Evolutionary conservation across 2,329 filamentous ascomycete genomes (phyloP).

Genomic region (Cladophialophora carrionii): DNA sequence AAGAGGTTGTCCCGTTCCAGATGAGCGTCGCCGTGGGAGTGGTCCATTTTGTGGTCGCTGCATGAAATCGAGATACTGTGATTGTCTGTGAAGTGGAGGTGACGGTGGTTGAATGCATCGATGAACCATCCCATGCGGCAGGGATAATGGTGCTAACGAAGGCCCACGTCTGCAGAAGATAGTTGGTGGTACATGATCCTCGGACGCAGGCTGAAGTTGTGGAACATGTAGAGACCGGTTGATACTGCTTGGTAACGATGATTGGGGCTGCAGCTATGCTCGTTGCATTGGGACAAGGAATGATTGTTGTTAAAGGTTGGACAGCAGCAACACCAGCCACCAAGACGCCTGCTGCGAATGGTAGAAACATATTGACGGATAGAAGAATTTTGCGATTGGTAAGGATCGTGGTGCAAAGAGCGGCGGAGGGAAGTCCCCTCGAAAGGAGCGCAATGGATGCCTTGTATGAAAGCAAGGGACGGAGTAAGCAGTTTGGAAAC

Average conservation of each 20-base stretch:
- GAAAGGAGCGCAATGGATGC: not conserved
- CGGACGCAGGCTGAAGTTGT: slow-evolving; percentile 24
- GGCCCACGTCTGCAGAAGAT: slow-evolving; percentile 29
- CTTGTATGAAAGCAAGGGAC: not conserved
- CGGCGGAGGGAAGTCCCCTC: slow-evolving; percentile 27
- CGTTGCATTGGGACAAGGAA: slow-evolving; percentile 24
- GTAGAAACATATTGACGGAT: slow-evolving; percentile 29
- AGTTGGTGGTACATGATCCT: slow-evolving; percentile 25
- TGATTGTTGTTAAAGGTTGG: slow-evolving; percentile 30
- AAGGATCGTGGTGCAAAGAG: slow-evolving; percentile 23
- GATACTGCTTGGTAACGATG: slow-evolving; percentile 33
- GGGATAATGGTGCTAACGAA: slow-evolving; percentile 36
- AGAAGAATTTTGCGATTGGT: slow-evolving; percentile 19
- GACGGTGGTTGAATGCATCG: slow-evolving; percentile 22
- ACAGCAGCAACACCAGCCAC: slow-evolving; percentile 27
- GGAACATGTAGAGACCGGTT: slow-evolving; percentile 31
- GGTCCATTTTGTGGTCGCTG: slow-evolving; percentile 30
- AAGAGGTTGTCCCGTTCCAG: slow-evolving; percentile 20
- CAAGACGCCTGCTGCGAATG: slow-evolving; percentile 22
- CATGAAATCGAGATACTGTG: slow-evolving; percentile 23
- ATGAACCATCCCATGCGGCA: slow-evolving; percentile 25
- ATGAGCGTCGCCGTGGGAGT: slow-evolving; percentile 22
- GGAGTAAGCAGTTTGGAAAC: not conserved
- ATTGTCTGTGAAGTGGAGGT: slow-evolving; percentile 32
- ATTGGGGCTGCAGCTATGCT: slow-evolving; percentile 16